Evolutionary conservation across 1,139 yeast species (phyloP).

Genomic region (Yamadazyma songkhlaensis): DNA sequence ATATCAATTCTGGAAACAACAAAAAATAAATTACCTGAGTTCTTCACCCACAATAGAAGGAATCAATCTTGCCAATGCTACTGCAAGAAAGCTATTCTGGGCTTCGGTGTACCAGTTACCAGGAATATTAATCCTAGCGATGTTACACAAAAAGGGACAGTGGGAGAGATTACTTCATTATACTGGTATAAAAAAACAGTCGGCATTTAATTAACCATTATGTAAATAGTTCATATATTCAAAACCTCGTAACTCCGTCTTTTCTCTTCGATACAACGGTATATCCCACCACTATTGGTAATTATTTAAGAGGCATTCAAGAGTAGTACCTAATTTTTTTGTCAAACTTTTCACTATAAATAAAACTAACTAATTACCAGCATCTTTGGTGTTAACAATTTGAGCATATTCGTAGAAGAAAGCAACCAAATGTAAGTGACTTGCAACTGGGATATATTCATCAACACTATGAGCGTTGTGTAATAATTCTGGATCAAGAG

Average conservation of each 20-base stretch:
- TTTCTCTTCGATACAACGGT: no score
- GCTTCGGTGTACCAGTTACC: conserved; percentile 95
- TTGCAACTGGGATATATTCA: conserved; percentile 33
- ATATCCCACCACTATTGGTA: no score
- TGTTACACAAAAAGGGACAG: conserved; percentile 92
- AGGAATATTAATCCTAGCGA: conserved; percentile 81
- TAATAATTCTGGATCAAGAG: conserved; percentile 15
- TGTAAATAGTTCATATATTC: conserved; percentile 1
- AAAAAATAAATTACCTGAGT: conserved; percentile 50
- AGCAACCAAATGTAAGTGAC: conserved; percentile 41
- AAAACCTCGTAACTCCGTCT: no score
- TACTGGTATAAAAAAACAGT: conserved; percentile 16
- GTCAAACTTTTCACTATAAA: no score
- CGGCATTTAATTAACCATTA: conserved; percentile 3
- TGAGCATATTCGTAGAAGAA: conserved; percentile 36
- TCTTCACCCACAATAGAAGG: conserved; percentile 51
- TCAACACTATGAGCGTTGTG: conserved; percentile 38
- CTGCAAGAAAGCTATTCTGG: conserved; percentile 88
- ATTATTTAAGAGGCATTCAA: no score
- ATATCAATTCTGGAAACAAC: conserved; percentile 80
- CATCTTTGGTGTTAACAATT: conserved; percentile 21
- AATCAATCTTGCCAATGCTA: conserved; percentile 52
- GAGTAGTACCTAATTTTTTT: no score
- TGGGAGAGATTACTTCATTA: conserved; percentile 71
- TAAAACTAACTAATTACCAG: conserved; percentile 6